These are phyloP conservation scores for Penicillium psychrofluorescens DNA, from an alignment of 495 filamentous ascomycete genomes.

Conservation along the genomic window DNA sequence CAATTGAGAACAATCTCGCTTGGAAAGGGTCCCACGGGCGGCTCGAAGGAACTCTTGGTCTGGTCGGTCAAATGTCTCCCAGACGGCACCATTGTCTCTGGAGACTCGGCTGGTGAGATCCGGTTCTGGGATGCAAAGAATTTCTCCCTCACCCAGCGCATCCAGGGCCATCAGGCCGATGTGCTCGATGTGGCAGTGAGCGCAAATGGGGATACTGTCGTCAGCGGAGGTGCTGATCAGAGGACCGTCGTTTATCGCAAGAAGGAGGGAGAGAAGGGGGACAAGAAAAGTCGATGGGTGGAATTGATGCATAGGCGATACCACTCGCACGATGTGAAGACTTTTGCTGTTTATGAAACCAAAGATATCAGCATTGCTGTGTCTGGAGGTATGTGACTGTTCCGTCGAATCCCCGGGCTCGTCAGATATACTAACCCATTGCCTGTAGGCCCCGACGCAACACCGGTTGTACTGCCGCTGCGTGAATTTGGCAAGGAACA, in stretches of 20 bases:
- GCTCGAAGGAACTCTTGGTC: conserved; percentile 77
- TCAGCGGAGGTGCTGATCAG: conserved; percentile 88
- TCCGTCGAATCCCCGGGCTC: no score
- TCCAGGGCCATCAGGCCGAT: conserved; percentile 84
- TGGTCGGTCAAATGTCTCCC: conserved; percentile 86
- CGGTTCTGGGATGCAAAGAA: conserved; percentile 90
- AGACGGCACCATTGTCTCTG: conserved; percentile 86
- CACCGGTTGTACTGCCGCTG: conserved; percentile 72
- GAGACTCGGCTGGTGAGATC: conserved; percentile 88
- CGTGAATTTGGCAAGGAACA: conserved; percentile 73
- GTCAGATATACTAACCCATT: conserved; percentile 24
- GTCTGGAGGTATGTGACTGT: conserved; percentile 67
- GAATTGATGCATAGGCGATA: conserved; percentile 76
- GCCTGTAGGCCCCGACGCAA: conserved; percentile 68
- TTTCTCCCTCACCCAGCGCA: conserved; percentile 75
- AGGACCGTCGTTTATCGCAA: conserved; percentile 71
- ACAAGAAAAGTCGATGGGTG: conserved; percentile 63
- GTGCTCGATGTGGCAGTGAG: conserved; percentile 76
- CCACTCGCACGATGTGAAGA: conserved; percentile 90
- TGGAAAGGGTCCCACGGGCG: conserved; percentile 65
- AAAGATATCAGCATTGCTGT: conserved; percentile 77
- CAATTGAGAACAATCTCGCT: conserved; percentile 75
- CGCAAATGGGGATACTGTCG: conserved; percentile 71
- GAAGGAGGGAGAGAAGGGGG: conserved; percentile 44
- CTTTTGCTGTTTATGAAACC: conserved; percentile 85